These are phyloP conservation scores for Sporobolomyces phaffii DNA, from an alignment of 768 basidiomycete genomes.

Conservation along the genomic window DNA sequence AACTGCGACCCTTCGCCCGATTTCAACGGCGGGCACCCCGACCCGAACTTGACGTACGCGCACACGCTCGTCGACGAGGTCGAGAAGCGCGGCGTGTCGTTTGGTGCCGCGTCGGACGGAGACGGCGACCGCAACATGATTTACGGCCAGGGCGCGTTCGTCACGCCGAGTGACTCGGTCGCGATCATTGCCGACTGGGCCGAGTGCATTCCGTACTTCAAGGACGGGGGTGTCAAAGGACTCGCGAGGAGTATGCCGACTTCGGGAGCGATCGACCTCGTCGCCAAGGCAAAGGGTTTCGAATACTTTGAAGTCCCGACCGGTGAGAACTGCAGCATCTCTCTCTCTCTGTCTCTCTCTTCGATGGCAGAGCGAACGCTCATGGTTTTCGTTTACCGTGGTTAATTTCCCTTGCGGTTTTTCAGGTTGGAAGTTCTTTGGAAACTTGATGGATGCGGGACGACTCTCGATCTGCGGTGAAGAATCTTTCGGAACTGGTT, in stretches of 20 bases:
- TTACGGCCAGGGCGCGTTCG: conserved; percentile 95
- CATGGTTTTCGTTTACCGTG: too few species aligned
- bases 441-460: conserved; percentile 98
- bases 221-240: conserved; percentile 84
- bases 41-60: conserved; percentile 97
- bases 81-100: conserved; percentile 74
- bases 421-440: conserved; percentile 98
- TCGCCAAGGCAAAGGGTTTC: conserved; percentile 85
- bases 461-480: conserved; percentile 97
- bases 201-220: conserved; percentile 84
- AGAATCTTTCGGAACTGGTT: conserved; percentile 99
- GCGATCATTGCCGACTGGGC: conserved; percentile 98
- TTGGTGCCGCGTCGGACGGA: conserved; percentile 94
- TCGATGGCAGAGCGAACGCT: too few species aligned
- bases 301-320: conserved; percentile 96
- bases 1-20: conserved; percentile 87
- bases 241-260: conserved; percentile 97
- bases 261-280: conserved; percentile 89
- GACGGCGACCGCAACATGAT: conserved; percentile 99
- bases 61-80: conserved; percentile 87
- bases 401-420: too few species aligned
- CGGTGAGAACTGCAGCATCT: conserved; percentile 56
- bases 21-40: conserved; percentile 96
- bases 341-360: not conserved
- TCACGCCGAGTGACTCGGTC: conserved; percentile 94